Evolutionary conservation across 164 flowering plant species (phyloP), one percentile per base, ranked within the genome.

Genomic region (Vitis rotundifolia): DNA sequence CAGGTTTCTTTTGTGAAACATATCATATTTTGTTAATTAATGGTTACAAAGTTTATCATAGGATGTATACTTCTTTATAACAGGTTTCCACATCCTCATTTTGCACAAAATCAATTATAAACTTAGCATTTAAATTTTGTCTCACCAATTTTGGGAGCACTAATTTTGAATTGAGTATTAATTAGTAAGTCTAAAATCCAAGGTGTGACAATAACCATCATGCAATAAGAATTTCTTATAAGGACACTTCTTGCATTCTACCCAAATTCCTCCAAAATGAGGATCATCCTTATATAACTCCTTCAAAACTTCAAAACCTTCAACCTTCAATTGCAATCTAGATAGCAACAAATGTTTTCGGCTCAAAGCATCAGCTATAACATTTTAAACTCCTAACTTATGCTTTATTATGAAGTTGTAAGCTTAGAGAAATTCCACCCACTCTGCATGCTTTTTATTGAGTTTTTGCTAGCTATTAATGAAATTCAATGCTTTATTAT

Each of bases 281-380:
- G 59, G 59, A 16, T 52, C 60, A 2, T 28, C 9, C 11, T 51
- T 12, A n/a, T n/a, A n/a, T n/a, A n/a, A n/a, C n/a, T n/a, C n/a
- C n/a, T n/a, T 13, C 8, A 13, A 60, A 0, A 0, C 0, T 7
- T 60, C 56, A 18, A 73, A 73, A 4, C 66, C 71, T 0, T 26
- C 10, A 3, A 73, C 29, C 16, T 54, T 8, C 11, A 2, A 3
- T 12, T 8, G 0, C 31, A 64, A 8, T 1, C 15, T 18, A 1
- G 57, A 7, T 1, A 71, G 28, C 0, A 70, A 8, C 1, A 22
- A 2, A 47, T 0, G 8, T 0, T 51, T n/a, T 3, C 69, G 52
- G n/a, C 63, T 61, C 1, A 76, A 48, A 5, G 77, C 79, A 72
- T 72, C 74, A 8, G 70, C 77, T 6, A 70, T 66, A 2, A 7